phyloP scores from a whole-genome alignment of 2,329 filamentous ascomycete species.

The Ascosphaera aggregata region DNA sequence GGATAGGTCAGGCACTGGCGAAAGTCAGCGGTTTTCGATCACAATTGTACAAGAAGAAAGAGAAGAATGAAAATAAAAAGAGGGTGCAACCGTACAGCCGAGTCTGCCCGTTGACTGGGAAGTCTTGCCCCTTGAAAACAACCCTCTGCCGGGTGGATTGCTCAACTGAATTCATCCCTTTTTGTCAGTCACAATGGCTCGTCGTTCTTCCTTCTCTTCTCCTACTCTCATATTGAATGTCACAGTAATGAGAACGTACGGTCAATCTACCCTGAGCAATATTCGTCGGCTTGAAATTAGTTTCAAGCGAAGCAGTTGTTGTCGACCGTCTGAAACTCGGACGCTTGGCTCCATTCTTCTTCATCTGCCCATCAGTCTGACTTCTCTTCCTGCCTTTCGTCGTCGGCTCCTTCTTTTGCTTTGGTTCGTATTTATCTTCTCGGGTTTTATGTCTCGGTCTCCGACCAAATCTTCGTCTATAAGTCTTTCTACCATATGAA shows the following conservation, averaged over 20 bases:
- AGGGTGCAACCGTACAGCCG: conserved; percentile 5
- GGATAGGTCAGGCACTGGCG: conserved; percentile 27
- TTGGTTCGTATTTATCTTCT: conserved; percentile 30
- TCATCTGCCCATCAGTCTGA: conserved; percentile 1
- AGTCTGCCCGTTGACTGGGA: conserved; percentile 11
- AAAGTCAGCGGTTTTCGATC: not conserved
- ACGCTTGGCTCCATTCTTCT: conserved; percentile 9
- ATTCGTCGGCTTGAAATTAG: conserved; percentile 31
- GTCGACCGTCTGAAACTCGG: conserved; percentile 8
- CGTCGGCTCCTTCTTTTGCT: conserved; percentile 5
- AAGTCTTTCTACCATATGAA: no score
- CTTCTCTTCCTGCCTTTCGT: not conserved
- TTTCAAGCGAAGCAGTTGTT: conserved; percentile 26
- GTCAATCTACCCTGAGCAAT: conserved; percentile 30
- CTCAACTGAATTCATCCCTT: conserved; percentile 13
- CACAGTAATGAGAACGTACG: conserved; percentile 15
- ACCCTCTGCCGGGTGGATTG: conserved; percentile 13
- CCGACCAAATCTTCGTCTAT: conserved; percentile 22
- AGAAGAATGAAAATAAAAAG: not conserved
- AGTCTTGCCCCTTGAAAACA: conserved; percentile 16
- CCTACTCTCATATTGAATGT: not conserved
- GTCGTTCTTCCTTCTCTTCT: no score
- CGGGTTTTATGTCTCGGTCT: conserved; percentile 32
- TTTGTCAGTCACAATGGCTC: conserved; percentile 4
- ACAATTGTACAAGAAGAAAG: not conserved